Base-by-base conservation (phyloP, 345 rosid species). In the Noccaea caerulescens region DNA sequence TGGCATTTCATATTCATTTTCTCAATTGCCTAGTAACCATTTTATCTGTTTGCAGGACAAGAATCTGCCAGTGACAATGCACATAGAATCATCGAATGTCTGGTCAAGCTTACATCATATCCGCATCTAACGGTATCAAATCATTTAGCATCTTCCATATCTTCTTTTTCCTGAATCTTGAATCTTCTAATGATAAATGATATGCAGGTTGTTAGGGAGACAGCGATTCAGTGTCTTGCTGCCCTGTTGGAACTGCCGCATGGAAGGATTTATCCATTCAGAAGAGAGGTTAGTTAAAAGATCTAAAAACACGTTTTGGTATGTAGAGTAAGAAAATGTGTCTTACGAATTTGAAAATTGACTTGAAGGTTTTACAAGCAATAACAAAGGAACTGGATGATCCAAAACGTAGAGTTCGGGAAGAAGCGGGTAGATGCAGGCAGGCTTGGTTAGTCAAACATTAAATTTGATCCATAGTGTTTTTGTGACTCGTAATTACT, bases 141-240 rank as follows among this genome's bases (percentile, higher is more conserved):
- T 49, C 27, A 44, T 32, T 23, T 25, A 25, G 30, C 23, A 42
- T 44, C 49, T 58, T 38, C 1, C 0, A 27, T 12, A 42, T 43
- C 52, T 61, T 43, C 9, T n/a, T 42, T 12, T 55, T 10, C n/a
- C 66, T 47, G 65, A 38, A 60, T 44, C 5, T 11, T 18, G 11
- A 14, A 39, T 20, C 20, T 16, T 34, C 0, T 16, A 38, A 27
- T 34, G 37, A 38, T 7, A 30, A 58, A 73, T 50, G 25, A 32
- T 47, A 70, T 68, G 53, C 81, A 93, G 99, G 80, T 84, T 77
- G 88, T 88, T 46, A 87, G 97, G 50, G 95, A 94, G 81, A 91
- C 99, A 1, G 88, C 93, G 13, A 73, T 94, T 69, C 95, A 89
- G 65, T 91, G 99, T 82, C 94, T 91, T 36, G 74, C 71, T 71